Evolutionary conservation across 2,329 filamentous ascomycete species (phyloP).

Genomic region (Fusarium sororula): DNA sequence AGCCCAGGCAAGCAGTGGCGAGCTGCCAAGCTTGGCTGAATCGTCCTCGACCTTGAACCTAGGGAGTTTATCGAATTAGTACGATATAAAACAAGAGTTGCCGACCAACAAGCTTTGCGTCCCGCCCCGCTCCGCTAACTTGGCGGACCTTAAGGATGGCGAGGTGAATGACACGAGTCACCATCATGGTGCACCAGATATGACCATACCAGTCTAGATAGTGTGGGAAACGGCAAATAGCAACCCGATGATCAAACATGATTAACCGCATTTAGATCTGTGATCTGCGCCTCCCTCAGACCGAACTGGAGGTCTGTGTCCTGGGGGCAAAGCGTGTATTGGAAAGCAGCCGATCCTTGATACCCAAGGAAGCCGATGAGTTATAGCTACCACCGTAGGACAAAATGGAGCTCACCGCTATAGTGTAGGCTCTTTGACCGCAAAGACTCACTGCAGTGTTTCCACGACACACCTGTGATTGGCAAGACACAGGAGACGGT

Average conservation of each 20-base stretch:
- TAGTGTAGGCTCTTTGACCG: background rate
- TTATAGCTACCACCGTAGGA: background rate
- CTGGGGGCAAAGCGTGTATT: background rate
- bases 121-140: background rate
- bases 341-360: slow-evolving; percentile 7
- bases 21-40: slow-evolving; percentile 49
- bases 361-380: background rate
- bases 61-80: slow-evolving; percentile 25
- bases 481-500: background rate
- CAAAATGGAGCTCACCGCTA: background rate
- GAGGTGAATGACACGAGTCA: background rate
- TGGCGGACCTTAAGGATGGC: background rate
- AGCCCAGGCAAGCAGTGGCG: slow-evolving; percentile 61
- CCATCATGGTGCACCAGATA: background rate
- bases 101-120: slow-evolving; percentile 2
- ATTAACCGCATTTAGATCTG: background rate
- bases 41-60: slow-evolving; percentile 67
- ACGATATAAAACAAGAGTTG: slow-evolving; percentile 18
- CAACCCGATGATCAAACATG: background rate
- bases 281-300: background rate
- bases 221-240: background rate
- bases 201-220: background rate
- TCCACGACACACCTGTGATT: background rate
- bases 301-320: slow-evolving; percentile 6
- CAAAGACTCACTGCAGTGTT: slow-evolving; percentile 8